These are phyloP conservation scores for Podochytrium sp. DNA, from an alignment of 192 early-diverging fungal genomes.

Conservation along the genomic window DNA sequence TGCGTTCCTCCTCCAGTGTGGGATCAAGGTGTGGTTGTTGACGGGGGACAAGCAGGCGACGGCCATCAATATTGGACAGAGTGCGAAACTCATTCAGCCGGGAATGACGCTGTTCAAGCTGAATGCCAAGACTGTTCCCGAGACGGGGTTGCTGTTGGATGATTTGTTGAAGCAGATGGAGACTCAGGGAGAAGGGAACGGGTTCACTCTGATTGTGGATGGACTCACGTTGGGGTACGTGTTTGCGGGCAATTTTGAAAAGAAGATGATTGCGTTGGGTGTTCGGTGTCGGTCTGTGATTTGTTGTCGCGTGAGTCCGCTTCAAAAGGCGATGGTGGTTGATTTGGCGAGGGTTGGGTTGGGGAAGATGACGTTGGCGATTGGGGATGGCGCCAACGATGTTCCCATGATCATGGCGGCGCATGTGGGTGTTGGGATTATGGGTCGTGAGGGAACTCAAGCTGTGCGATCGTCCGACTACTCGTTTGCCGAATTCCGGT, in stretches of 20 bases:
- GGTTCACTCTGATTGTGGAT: constrained; percentile 81
- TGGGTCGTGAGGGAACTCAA: constrained; percentile 63
- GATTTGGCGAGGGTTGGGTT: constrained; percentile 54
- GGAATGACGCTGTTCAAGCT: constrained; percentile 54
- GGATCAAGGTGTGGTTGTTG: constrained; percentile 62
- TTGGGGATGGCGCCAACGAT: constrained; percentile 71
- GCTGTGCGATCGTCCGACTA: constrained; percentile 61
- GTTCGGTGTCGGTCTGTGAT: constrained; percentile 56
- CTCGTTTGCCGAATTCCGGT: constrained; percentile 61
- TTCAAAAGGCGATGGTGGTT: constrained; percentile 66
- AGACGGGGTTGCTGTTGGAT: constrained; percentile 33
- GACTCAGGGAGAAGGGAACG: background rate
- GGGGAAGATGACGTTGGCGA: constrained; percentile 77
- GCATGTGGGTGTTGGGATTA: constrained; percentile 60
- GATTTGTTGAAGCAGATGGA: constrained; percentile 30
- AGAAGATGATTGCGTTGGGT: constrained; percentile 45
- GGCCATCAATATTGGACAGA: constrained; percentile 66
- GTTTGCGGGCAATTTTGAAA: constrained; percentile 56
- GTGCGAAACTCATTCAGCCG: constrained; percentile 52
- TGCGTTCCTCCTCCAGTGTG: constrained; percentile 51
- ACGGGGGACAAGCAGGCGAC: constrained; percentile 71
- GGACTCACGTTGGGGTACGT: constrained; percentile 82
- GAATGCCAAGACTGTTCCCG: constrained; percentile 31
- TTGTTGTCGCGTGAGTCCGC: constrained; percentile 61
- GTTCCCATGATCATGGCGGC: constrained; percentile 66